phyloP scores from a whole-genome alignment of 2,329 filamentous ascomycete species.

The Botrytis fragariae region DNA sequence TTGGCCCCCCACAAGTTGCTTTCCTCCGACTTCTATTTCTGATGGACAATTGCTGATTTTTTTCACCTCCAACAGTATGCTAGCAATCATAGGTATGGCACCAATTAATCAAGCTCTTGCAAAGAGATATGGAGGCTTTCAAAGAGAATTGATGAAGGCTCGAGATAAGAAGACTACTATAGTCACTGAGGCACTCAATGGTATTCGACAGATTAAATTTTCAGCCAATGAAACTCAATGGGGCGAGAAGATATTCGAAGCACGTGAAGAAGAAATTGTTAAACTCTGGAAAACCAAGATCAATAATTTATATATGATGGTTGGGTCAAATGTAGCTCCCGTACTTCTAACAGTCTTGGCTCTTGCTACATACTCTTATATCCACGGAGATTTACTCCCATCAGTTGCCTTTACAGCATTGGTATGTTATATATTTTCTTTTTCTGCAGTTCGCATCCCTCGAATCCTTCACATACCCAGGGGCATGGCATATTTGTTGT shows the following conservation, averaged over 20 bases:
- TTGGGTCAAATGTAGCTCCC: slow-evolving; percentile 65
- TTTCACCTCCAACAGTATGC: slow-evolving; percentile 44
- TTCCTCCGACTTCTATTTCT: too few relatives aligned
- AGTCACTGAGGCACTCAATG: slow-evolving; percentile 70
- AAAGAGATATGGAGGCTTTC: slow-evolving; percentile 59
- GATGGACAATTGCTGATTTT: neutral
- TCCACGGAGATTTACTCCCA: slow-evolving; percentile 61
- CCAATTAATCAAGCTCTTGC: slow-evolving; percentile 66
- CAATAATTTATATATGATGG: slow-evolving; percentile 27
- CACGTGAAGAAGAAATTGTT: slow-evolving; percentile 64
- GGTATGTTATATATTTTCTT: neutral
- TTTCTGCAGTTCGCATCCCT: neutral
- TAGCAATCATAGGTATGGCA: slow-evolving; percentile 58
- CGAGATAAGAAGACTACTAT: slow-evolving; percentile 71
- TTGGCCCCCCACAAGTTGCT: neutral
- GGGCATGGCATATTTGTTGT: neutral
- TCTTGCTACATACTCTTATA: slow-evolving; percentile 62
- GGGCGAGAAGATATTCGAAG: slow-evolving; percentile 63
- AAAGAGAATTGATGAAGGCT: slow-evolving; percentile 68
- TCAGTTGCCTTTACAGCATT: slow-evolving; percentile 79
- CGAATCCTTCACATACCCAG: neutral
- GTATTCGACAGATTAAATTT: slow-evolving; percentile 81
- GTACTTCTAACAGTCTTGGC: slow-evolving; percentile 69
- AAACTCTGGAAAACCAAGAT: slow-evolving; percentile 53
- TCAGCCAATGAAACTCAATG: slow-evolving; percentile 71